Conservation (phyloP, 1,139 yeast genomes). For the Scheffersomyces cryptocercus region DNA sequence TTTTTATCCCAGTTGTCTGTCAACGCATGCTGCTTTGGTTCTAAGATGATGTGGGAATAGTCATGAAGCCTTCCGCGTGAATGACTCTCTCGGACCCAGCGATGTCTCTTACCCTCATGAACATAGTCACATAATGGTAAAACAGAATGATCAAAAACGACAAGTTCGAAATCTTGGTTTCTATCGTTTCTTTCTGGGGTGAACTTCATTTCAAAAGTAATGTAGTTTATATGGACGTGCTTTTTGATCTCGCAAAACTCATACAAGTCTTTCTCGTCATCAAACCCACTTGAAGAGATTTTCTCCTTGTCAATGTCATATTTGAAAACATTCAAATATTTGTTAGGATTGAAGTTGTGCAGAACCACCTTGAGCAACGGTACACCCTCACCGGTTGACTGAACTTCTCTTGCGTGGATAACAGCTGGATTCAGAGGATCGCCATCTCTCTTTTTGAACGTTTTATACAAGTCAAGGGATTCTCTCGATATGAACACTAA, state of each 20-base stretch:
- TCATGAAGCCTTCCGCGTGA: neutral
- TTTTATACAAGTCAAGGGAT: slow-evolving; percentile 2
- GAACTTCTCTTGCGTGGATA: neutral
- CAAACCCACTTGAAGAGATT: neutral
- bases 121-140: slow-evolving; percentile 8
- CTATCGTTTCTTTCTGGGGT: slow-evolving; percentile 1
- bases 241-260: slow-evolving; percentile 5
- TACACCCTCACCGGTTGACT: slow-evolving; percentile 8
- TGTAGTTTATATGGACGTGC: slow-evolving; percentile 2
- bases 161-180: slow-evolving; percentile 4
- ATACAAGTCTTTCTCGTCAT: slow-evolving; percentile 3
- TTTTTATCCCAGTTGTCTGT: slow-evolving; percentile 8
- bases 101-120: slow-evolving; percentile 5
- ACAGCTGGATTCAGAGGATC: neutral
- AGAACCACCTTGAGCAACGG: slow-evolving; percentile 5
- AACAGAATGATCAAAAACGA: slow-evolving; percentile 6
- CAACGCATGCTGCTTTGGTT: slow-evolving; percentile 6
- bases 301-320: neutral
- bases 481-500: slow-evolving; percentile 6
- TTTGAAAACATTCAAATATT: slow-evolving; percentile 4
- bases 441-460: slow-evolving; percentile 1
- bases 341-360: slow-evolving; percentile 1
- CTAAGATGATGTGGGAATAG: slow-evolving; percentile 5
- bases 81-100: slow-evolving; percentile 7
- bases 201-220: slow-evolving; percentile 4